phyloP scores from a whole-genome alignment of 495 filamentous ascomycete genomes.

The Recurvomyces mirabilis region DNA sequence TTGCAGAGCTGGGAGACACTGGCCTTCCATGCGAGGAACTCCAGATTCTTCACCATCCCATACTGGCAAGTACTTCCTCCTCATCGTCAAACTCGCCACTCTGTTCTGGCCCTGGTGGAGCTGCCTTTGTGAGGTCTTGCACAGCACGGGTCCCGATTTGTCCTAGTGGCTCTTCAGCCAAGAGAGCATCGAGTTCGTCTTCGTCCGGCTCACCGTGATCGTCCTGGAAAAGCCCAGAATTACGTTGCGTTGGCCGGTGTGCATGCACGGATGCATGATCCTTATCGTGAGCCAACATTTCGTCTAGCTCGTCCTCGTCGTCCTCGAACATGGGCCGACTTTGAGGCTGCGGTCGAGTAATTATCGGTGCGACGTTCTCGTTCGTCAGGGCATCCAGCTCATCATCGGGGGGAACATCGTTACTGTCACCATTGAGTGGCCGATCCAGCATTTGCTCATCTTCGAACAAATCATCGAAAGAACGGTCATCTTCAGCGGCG shows the following conservation, averaged over 20 bases:
- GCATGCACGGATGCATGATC: background rate
- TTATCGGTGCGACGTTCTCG: conserved; percentile 7
- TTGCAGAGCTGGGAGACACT: too few relatives aligned
- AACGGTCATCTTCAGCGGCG: background rate
- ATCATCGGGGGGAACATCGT: conserved; percentile 19
- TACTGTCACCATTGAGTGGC: background rate
- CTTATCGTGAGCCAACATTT: background rate
- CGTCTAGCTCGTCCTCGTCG: conserved; percentile 6
- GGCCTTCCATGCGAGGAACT: too few relatives aligned
- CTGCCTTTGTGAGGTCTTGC: background rate
- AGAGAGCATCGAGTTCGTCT: conserved; percentile 39
- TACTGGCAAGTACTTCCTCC: conserved; percentile 56
- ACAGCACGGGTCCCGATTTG: background rate
- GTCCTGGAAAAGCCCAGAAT: conserved; percentile 11
- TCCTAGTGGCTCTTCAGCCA: conserved; percentile 28
- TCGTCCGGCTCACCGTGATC: conserved; percentile 26
- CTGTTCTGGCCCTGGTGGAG: background rate
- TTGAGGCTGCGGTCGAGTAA: background rate
- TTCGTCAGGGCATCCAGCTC: conserved; percentile 25
- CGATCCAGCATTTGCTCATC: background rate
- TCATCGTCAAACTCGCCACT: conserved; percentile 44
- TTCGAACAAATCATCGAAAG: conserved; percentile 1
- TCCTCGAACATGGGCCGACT: background rate
- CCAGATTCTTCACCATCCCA: conserved; percentile 37
- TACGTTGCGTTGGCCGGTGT: background rate